Base-by-base conservation (phyloP, 768 basidiomycete species). In the Tephrocybe rancida region DNA sequence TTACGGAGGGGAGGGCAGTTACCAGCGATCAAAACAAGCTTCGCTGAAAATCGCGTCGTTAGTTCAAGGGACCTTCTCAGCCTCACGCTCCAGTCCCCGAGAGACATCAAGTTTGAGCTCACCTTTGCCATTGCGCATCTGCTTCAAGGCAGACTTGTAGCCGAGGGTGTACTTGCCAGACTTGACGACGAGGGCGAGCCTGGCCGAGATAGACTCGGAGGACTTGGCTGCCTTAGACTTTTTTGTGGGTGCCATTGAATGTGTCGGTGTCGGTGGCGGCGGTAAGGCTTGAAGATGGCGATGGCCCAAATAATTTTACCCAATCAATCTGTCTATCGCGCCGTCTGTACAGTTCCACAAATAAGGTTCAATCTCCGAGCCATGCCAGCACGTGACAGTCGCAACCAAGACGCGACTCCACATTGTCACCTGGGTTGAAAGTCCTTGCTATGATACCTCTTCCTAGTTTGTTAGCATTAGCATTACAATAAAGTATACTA, bases 1-100 rank as follows among this genome's bases (percentile, higher is more conserved):
- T 97, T 97, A 74, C 97, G 93, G 58, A 99, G 86, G 58, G 97
- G 97, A 54, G 97, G 97, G 80, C 95, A 97, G 80, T 99, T 99
- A 64, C 94, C 95, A 67, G 96, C 94, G 70, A 99, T 97, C 73
- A 99, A 79, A 70, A 99, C 89, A 63, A 99, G 92, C 79, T 97
- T 98, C 75, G 96, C 96, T 99, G 69, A 57, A 62, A 68, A 57
- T 63, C 44, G 57, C 24, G 55, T 38, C 8, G 75, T 93, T 70
- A 93, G 90, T 76, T 73, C 74, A 84, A 90, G 89, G 91, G 90
- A 93, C 92, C 92, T 96, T 95, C 94, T 95, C 93, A 95, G 93
- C 94, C 82, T 88, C 79, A 83, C 78, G 92, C 92, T 94, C 92
- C 92, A 93, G 92, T 86, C 92, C 92, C 90, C 84, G 80, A 77